Percentiles rank a stretch among this genome's conserved stretches.
phyloP scores from a whole-genome alignment of 441 rosid species.

The Pelargonium cotyledonis region DNA sequence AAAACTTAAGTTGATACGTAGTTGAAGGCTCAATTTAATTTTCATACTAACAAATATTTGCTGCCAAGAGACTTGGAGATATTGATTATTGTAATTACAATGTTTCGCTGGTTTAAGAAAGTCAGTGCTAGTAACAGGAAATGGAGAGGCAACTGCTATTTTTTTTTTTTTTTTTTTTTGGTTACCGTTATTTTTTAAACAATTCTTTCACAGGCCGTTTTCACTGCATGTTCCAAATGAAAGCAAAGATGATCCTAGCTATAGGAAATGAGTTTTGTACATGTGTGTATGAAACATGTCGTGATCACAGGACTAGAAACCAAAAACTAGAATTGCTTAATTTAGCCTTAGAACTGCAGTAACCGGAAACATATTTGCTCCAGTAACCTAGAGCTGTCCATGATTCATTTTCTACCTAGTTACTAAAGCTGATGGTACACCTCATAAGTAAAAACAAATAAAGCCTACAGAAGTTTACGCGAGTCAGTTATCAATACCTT shows the following conservation, averaged over 20 bases:
- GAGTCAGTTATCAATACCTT: constrained; percentile 21
- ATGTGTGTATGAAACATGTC: background rate
- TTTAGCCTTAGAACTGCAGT: background rate
- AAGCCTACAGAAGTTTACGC: background rate
- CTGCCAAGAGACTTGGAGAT: no score
- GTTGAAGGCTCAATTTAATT: no score
- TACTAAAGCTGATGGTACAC: background rate
- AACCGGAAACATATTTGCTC: background rate
- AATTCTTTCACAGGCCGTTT: background rate
- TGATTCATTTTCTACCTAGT: background rate
- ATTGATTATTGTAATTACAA: background rate
- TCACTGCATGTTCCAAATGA: background rate
- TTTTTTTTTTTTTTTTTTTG: no score
- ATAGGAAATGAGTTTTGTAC: background rate
- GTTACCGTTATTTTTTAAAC: no score
- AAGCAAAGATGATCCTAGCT: background rate
- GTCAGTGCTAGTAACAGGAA: background rate
- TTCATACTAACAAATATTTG: no score
- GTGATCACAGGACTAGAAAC: background rate
- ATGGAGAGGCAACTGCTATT: background rate
- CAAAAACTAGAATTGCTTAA: background rate
- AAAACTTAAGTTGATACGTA: no score
- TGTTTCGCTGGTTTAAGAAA: background rate
- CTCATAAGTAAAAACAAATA: background rate
- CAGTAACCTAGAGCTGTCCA: background rate